Evolutionary conservation across 108 stramenopile genomes (phyloP).

Genomic region (Pelagomonas calceolata): DNA sequence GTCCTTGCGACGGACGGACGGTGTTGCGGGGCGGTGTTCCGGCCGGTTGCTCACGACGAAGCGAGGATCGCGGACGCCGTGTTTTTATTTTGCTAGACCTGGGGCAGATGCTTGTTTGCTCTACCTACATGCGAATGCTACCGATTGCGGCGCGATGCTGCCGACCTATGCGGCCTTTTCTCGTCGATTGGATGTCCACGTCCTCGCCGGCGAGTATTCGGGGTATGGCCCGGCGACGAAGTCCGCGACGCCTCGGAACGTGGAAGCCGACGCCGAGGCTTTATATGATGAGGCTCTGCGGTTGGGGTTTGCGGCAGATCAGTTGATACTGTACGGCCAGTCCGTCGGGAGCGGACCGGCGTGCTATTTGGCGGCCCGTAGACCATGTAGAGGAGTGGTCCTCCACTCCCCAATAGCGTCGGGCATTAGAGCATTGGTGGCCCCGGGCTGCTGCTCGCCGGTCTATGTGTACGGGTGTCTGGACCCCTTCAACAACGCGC

Average conservation of each 20-base stretch:
- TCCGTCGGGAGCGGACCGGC: neutral
- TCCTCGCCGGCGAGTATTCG: neutral
- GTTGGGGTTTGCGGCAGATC: neutral
- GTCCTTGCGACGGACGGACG: neutral
- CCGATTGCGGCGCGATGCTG: neutral
- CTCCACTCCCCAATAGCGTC: neutral
- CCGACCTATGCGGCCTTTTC: neutral
- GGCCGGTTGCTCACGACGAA: neutral
- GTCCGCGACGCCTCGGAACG: neutral
- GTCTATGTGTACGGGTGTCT: neutral
- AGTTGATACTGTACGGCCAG: neutral
- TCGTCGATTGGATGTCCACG: neutral
- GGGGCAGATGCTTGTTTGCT: neutral
- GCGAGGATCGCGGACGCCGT: neutral
- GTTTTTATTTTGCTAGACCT: neutral
- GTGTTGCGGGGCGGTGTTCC: neutral
- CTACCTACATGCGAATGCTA: neutral
- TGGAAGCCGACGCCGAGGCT: neutral
- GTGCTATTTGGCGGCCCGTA: neutral
- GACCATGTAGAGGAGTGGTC: neutral
- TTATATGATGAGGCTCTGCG: neutral
- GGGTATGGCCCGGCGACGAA: neutral
- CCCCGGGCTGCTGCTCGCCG: neutral
- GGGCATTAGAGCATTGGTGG: neutral
- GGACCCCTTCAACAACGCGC: neutral